Evolutionary conservation across 768 basidiomycete species (phyloP).

Genomic region (Neoboletus magnificus): DNA sequence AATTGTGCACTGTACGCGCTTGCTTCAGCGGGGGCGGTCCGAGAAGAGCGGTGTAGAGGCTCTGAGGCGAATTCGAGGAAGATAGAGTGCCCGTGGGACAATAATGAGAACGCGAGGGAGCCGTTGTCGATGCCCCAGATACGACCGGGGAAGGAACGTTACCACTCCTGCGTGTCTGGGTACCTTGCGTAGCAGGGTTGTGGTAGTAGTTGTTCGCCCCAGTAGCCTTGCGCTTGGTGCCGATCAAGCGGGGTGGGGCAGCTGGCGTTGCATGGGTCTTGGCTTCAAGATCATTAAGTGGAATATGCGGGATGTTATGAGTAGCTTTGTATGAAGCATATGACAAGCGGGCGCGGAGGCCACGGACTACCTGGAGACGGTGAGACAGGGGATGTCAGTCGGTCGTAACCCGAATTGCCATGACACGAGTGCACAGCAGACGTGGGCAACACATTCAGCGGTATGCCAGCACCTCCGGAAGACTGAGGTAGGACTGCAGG

Average conservation of each 20-base stretch:
- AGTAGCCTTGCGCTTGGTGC: slow-evolving; percentile 55
- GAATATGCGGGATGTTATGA: slow-evolving; percentile 63
- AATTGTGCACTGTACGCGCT: slow-evolving; percentile 77
- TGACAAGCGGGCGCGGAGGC: slow-evolving; percentile 72
- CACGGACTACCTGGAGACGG: slow-evolving; percentile 66
- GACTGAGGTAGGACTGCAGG: slow-evolving; percentile 10
- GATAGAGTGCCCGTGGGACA: slow-evolving; percentile 36
- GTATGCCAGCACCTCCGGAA: not conserved
- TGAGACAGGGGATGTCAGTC: slow-evolving; percentile 32
- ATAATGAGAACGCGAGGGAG: slow-evolving; percentile 42
- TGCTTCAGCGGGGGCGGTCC: slow-evolving; percentile 74
- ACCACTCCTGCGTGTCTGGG: slow-evolving; percentile 35
- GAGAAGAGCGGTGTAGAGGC: slow-evolving; percentile 70
- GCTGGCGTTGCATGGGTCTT: slow-evolving; percentile 46
- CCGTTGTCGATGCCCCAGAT: slow-evolving; percentile 24
- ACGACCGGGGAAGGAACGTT: slow-evolving; percentile 42
- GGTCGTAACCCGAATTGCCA: slow-evolving; percentile 5
- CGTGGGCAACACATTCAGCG: not conserved
- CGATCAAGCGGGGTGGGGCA: slow-evolving; percentile 49
- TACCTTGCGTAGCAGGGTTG: slow-evolving; percentile 50
- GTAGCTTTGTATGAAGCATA: slow-evolving; percentile 84
- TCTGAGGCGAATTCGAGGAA: slow-evolving; percentile 48
- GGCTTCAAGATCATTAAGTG: slow-evolving; percentile 70
- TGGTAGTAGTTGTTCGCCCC: slow-evolving; percentile 45
- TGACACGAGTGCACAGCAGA: slow-evolving; percentile 6